A percentile compares a stretch with the other conserved stretches of the same genome.
These are phyloP conservation scores for Camellia granthamiana DNA, from an alignment of 148 eudicot species.

Conservation along the genomic window DNA sequence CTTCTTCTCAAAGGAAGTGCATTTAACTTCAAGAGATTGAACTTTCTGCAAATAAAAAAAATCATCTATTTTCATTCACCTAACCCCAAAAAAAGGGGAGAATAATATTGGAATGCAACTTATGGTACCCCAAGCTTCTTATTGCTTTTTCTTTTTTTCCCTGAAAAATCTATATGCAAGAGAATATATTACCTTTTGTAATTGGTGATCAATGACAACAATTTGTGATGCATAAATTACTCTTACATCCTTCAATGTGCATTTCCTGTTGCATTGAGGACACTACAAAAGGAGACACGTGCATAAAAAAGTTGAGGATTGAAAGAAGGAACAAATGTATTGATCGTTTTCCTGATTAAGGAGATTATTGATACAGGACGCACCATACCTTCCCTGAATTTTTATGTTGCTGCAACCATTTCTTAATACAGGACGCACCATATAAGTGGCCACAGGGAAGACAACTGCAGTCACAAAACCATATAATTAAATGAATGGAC, in stretches of 20 bases:
- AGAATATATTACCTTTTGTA: constrained; percentile 55
- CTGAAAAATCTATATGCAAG: not conserved
- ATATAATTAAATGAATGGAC: not conserved
- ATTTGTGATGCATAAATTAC: constrained; percentile 74
- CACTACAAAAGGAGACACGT: constrained; percentile 44
- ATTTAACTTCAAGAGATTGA: constrained; percentile 66
- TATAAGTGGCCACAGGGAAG: constrained; percentile 91
- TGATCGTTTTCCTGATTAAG: constrained; percentile 4
- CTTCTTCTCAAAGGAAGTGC: constrained; percentile 61
- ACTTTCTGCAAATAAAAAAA: constrained; percentile 51
- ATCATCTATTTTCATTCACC: not conserved
- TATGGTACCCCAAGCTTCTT: not conserved
- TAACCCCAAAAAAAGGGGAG: not conserved
- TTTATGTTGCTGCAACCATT: constrained; percentile 62
- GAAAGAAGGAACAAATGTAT: constrained; percentile 1
- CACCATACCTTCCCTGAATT: constrained; percentile 62
- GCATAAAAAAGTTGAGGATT: not conserved
- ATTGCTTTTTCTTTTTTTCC: no score
- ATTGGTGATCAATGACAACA: constrained; percentile 63
- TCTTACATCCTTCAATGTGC: constrained; percentile 70
- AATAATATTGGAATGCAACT: not conserved
- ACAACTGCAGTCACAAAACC: constrained; percentile 50
- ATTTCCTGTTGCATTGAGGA: constrained; percentile 86
- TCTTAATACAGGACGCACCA: constrained; percentile 78
- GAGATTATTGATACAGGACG: not conserved